Evolutionary conservation across 352 stramenopile species (phyloP).

Genomic region (Halophytophthora polymorphica): DNA sequence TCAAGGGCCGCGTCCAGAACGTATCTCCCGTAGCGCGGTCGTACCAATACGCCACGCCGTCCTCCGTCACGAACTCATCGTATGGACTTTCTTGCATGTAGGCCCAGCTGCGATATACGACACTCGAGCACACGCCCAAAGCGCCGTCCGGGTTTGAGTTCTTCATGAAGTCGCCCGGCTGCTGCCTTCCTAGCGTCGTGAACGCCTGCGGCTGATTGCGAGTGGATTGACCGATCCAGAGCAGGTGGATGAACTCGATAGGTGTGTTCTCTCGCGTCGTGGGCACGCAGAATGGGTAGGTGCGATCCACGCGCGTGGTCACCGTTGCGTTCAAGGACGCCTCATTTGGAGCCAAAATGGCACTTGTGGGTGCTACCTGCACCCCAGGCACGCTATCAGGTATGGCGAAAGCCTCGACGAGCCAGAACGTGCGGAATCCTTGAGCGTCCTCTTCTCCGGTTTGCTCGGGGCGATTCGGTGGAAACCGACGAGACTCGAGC

Average conservation of each 20-base stretch:
- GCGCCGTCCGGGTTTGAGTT: conserved; percentile 67
- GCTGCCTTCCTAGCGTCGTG: conserved; percentile 84
- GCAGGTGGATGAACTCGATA: conserved; percentile 91
- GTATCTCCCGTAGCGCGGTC: conserved; percentile 78
- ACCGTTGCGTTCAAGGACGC: conserved; percentile 80
- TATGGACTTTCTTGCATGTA: conserved; percentile 85
- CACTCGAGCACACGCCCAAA: conserved; percentile 78
- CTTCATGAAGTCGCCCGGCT: conserved; percentile 92
- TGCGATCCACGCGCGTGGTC: conserved; percentile 84
- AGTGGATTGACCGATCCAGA: conserved; percentile 86
- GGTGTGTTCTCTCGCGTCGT: conserved; percentile 90
- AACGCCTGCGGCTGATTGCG: conserved; percentile 91
- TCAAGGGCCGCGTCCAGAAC: conserved; percentile 88
- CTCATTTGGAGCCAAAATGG: conserved; percentile 54
- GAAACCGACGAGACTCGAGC: conserved; percentile 36
- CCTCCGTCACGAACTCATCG: conserved; percentile 90
- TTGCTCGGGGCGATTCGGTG: conserved; percentile 86
- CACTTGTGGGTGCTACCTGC: conserved; percentile 72
- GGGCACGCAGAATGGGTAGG: conserved; percentile 92
- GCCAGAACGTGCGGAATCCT: conserved; percentile 89
- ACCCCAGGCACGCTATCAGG: conserved; percentile 50
- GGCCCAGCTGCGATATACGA: conserved; percentile 91
- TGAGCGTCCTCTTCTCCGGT: conserved; percentile 85
- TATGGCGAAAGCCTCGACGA: conserved; percentile 54
- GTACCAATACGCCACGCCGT: conserved; percentile 92